These are phyloP conservation scores for Cyberlindnera mycetangii DNA, from an alignment of 805 yeast species.

Conservation along the genomic window DNA sequence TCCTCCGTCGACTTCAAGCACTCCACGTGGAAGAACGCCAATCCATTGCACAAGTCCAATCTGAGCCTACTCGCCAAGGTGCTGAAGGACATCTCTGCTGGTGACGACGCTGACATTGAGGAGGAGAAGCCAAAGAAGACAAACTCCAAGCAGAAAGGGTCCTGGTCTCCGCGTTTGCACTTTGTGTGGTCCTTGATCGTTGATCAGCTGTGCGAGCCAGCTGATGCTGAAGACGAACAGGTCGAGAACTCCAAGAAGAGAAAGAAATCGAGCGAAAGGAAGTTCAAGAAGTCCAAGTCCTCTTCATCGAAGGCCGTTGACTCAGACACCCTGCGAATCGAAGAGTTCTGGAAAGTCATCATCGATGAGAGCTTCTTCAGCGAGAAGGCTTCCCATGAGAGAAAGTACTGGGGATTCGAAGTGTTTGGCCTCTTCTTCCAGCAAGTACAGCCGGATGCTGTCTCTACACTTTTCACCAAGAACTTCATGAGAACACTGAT, in stretches of 20 bases:
- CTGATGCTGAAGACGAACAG: conserved; percentile 24
- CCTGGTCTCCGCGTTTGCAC: conserved; percentile 74
- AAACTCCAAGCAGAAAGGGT: conserved; percentile 50
- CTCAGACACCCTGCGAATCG: conserved; percentile 33
- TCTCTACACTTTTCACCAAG: conserved; percentile 44
- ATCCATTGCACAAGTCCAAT: conserved; percentile 75
- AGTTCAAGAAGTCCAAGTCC: conserved; percentile 25
- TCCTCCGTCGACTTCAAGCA: conserved; percentile 17
- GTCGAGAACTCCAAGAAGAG: conserved; percentile 37
- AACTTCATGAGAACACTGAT: conserved; percentile 71
- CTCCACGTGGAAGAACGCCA: conserved; percentile 60
- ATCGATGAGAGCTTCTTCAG: conserved; percentile 81
- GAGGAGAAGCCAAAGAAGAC: conserved; percentile 28
- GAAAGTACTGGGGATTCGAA: conserved; percentile 85
- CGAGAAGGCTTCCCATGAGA: conserved; percentile 74
- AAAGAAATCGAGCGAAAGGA: conserved; percentile 33
- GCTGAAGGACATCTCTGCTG: conserved; percentile 50
- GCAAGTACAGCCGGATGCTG: conserved; percentile 23
- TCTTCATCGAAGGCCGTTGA: conserved; percentile 21
- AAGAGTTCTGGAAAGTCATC: conserved; percentile 75
- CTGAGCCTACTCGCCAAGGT: conserved; percentile 58
- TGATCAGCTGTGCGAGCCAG: conserved; percentile 30
- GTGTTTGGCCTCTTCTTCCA: conserved; percentile 53
- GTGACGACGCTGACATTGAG: conserved; percentile 28
- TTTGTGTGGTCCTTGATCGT: conserved; percentile 70